phyloP scores from a whole-genome alignment of 257 asterid species.

The Primulina eburnea region DNA sequence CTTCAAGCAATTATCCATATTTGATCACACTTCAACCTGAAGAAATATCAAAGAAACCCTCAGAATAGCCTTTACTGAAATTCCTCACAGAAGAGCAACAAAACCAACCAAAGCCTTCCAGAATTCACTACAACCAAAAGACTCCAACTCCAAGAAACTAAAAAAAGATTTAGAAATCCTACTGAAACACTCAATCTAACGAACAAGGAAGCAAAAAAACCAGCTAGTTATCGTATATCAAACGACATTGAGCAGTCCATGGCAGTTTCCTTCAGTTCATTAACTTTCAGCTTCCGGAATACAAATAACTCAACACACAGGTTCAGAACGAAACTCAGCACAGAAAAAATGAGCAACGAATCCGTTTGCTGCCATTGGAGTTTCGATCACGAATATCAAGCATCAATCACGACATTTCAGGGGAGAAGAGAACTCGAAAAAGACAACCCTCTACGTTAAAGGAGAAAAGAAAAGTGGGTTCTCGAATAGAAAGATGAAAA shows the following conservation, averaged over 20 bases:
- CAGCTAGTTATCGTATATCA: constrained; percentile 40
- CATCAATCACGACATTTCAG: constrained; percentile 7
- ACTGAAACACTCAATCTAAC: constrained; percentile 1
- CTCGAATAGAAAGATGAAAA: constrained; percentile 4
- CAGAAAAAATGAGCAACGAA: constrained; percentile 30
- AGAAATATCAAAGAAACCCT: constrained; percentile 7
- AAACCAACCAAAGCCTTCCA: constrained; percentile 14
- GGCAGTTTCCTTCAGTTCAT: constrained; percentile 1
- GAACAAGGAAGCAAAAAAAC: constrained; percentile 13
- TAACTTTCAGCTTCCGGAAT: constrained; percentile 13
- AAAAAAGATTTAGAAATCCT: not conserved
- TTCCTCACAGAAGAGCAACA: not conserved
- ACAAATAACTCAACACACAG: constrained; percentile 15
- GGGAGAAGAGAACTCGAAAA: not conserved
- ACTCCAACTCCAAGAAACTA: constrained; percentile 18
- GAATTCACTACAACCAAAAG: constrained; percentile 13
- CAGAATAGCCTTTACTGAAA: constrained; percentile 3
- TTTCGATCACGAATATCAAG: not conserved
- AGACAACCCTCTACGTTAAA: not conserved
- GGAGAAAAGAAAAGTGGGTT: constrained; percentile 11
- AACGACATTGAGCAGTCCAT: constrained; percentile 50
- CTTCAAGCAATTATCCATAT: constrained; percentile 35
- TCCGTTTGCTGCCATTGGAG: constrained; percentile 49
- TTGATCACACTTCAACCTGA: constrained; percentile 21
- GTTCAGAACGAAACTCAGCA: constrained; percentile 33